phyloP scores from a whole-genome alignment of 2,329 filamentous ascomycete species.

The Colletotrichum eleusines region DNA sequence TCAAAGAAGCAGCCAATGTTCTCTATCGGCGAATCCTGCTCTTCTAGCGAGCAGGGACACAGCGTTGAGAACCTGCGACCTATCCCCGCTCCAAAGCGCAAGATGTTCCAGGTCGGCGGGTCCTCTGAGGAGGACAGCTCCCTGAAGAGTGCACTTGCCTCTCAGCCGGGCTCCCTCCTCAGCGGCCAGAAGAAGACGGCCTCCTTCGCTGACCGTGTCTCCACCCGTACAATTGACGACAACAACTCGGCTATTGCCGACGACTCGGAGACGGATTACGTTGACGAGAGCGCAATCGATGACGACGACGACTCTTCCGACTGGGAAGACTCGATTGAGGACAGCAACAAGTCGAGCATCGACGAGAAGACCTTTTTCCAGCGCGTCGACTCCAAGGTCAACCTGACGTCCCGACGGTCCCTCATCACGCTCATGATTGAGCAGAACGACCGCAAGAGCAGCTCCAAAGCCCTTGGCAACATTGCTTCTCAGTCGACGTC shows the following conservation, averaged over 20 bases:
- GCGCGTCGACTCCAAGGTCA: slow-evolving; percentile 88
- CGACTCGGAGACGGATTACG: slow-evolving; percentile 73
- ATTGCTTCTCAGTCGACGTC: slow-evolving; percentile 76
- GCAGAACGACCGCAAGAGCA: slow-evolving; percentile 72
- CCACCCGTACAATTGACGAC: slow-evolving; percentile 73
- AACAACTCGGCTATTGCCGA: slow-evolving; percentile 61
- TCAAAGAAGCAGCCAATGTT: slow-evolving; percentile 75
- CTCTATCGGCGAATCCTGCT: slow-evolving; percentile 83
- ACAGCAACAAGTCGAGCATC: slow-evolving; percentile 85
- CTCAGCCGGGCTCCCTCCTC: slow-evolving; percentile 57
- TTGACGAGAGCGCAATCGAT: slow-evolving; percentile 86
- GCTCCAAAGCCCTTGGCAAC: slow-evolving; percentile 74
- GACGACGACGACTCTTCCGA: slow-evolving; percentile 74
- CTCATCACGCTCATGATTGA: slow-evolving; percentile 90
- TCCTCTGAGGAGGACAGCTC: slow-evolving; percentile 86
- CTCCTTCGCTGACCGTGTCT: slow-evolving; percentile 83
- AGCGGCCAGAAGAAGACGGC: slow-evolving; percentile 77
- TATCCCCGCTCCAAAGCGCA: slow-evolving; percentile 50
- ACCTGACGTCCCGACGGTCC: slow-evolving; percentile 87
- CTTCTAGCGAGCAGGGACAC: slow-evolving; percentile 71
- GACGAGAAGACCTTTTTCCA: slow-evolving; percentile 87
- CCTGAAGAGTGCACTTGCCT: slow-evolving; percentile 66
- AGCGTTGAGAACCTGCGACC: slow-evolving; percentile 60
- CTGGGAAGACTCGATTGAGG: slow-evolving; percentile 78
- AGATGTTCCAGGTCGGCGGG: slow-evolving; percentile 66